Evolutionary conservation across 306 rosid species (phyloP), one percentile per base, ranked within the genome.

Genomic region (Potentilla sterilis): DNA sequence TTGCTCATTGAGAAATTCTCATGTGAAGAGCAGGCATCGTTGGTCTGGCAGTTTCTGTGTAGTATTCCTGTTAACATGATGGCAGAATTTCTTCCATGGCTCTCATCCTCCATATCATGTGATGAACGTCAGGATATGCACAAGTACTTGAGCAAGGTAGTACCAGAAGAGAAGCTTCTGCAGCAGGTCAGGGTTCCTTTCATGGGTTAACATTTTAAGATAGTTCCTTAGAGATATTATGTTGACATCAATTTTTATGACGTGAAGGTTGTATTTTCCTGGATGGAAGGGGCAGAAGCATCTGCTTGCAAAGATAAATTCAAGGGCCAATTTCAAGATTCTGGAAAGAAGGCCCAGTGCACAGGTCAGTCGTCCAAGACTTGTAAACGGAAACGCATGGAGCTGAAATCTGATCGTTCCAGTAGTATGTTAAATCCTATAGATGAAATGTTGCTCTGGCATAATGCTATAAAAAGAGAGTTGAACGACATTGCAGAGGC

Each of bases 11-110:
- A 93, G 81, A 93, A 93, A 63, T 93, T 91, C 84, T 85, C 97
- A 22, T 80, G 86, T 3, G 93, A 88, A 78, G 98, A 91, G 74
- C 98, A 89, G 63, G 91, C 97, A 64, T 93, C 88, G 54, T 78
- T 93, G 55, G 93, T 93, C 74, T 93, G 98, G 97, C 98, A 93
- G 86, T 93, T 93, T 81, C 87, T 93, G 67, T 93, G 98, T 77
- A 93, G 97, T 79, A 91, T 93, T 85, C 98, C 98, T 38, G 96
- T 93, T 74, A 88, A 93, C 82, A 89, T 87, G 93, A 88, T 93
- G 88, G 87, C 89, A 38, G 87, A 88, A 67, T 94, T 94, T 78
- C 96, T 91, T 79, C 96, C 96, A 11, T 93, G 98, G 98, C 90
- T 93, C 69, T 84, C 92, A 71, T 85, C 82, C 77, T 91, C 97